Base-by-base conservation (phyloP, 2,329 filamentous ascomycete species). In the Botrytis sinoallii region DNA sequence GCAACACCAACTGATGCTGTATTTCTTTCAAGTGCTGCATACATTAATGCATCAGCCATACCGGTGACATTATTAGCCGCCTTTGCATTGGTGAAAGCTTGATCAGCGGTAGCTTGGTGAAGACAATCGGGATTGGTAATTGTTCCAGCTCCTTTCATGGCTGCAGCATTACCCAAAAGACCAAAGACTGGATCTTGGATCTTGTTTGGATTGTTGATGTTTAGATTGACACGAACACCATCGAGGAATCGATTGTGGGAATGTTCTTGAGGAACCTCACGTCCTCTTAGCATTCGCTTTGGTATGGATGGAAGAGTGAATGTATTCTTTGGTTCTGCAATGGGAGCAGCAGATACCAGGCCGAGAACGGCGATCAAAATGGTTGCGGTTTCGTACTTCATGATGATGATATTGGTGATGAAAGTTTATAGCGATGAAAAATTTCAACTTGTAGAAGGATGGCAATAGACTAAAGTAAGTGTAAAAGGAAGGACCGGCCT, bases 61-160 rank as follows among this genome's bases (percentile, higher is more conserved):
- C 85, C 86, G 32, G 84, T 82, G 40, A 89, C 81, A 80, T 89
- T 85, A 46, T 83, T 84, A 67, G 85, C 85, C 0, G 84, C 86
- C 79, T 89, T 89, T 60, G 88, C 87, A 77, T 89, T 89, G 79
- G 86, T 89, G 81, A 90, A 89, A 70, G 88, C 88, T 80, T 87
- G 86, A 82, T 90, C 88, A 64, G 88, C 88, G 25, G 84, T 84
- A 68, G 84, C 84, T 83, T 88, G 87, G 80, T 90, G 88, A 65
- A 90, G 85, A 79, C 88, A 90, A 81, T 89, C 87, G 73, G 86
- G 81, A 79, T 90, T 85, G 44, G 81, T 81, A 75, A 87, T 86
- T 61, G 81, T 80, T 69, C 86, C 86, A 68, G 83, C 78, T n/a
- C 87, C 87, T 0, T 79, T 78, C 5, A 83, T 81, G 0, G 85